Conservation (phyloP, 2,329 filamentous ascomycete genomes). For the Epichloe amarillans region DNA sequence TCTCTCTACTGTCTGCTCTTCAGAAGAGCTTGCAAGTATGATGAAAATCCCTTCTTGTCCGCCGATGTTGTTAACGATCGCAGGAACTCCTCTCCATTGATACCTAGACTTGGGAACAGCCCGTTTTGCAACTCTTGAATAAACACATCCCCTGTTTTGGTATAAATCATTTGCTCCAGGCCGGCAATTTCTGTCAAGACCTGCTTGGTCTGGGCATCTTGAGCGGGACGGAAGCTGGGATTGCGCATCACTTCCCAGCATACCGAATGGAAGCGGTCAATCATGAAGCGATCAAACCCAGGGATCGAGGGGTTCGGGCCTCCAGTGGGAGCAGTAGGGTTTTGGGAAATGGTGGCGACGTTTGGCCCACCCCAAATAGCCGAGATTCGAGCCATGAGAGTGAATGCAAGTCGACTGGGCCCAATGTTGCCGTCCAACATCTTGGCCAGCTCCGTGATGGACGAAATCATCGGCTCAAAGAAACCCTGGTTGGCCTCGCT, state of each 20-base stretch:
- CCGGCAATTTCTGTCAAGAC: conserved; percentile 78
- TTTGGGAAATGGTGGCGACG: conserved; percentile 42
- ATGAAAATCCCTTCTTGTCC: conserved; percentile 48
- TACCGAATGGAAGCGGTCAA: conserved; percentile 74
- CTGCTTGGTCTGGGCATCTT: conserved; percentile 76
- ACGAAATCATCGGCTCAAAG: conserved; percentile 77
- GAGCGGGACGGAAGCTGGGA: conserved; percentile 61
- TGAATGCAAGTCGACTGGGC: conserved; percentile 61
- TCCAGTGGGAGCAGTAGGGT: conserved; percentile 34
- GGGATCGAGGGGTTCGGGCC: conserved; percentile 51
- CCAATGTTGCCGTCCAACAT: conserved; percentile 53
- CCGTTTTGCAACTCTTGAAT: conserved; percentile 51
- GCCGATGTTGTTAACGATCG: conserved; percentile 42
- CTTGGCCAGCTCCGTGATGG: conserved; percentile 71
- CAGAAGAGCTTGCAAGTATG: conserved; percentile 48
- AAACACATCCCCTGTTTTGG: conserved; percentile 77
- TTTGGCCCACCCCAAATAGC: conserved; percentile 84
- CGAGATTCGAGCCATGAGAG: conserved; percentile 71
- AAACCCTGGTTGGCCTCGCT: conserved; percentile 80
- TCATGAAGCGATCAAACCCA: conserved; percentile 85
- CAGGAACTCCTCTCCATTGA: conserved; percentile 48
- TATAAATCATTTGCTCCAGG: conserved; percentile 79
- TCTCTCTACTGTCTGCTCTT: conserved; percentile 27
- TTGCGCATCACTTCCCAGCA: conserved; percentile 83
- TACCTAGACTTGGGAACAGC: conserved; percentile 52